Conservation (phyloP, 768 basidiomycete species). For the Tylopilus rubrobrunneus region DNA sequence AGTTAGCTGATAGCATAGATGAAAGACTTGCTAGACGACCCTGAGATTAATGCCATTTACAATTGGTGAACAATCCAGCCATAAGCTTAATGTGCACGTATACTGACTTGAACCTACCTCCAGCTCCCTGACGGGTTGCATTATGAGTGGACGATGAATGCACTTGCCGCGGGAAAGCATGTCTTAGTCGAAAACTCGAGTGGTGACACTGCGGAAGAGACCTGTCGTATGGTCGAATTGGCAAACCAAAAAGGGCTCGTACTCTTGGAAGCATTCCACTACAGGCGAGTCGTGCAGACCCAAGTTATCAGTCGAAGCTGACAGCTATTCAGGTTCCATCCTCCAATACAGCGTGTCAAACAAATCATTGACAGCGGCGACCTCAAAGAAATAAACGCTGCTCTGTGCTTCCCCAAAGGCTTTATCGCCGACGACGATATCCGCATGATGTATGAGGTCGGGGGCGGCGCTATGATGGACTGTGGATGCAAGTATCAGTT, state of each 20-base stretch:
- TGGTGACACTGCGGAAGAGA: constrained; percentile 49
- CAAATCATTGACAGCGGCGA: constrained; percentile 50
- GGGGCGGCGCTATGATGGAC: constrained; percentile 62
- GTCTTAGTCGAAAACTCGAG: constrained; percentile 62
- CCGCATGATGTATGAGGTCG: constrained; percentile 48
- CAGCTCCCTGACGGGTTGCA: constrained; percentile 60
- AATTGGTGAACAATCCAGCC: constrained; percentile 38
- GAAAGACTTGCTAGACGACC: constrained; percentile 48
- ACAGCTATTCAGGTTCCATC: constrained; percentile 50
- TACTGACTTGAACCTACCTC: not conserved
- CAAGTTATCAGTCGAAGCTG: not conserved
- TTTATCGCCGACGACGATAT: constrained; percentile 40
- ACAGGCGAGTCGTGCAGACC: constrained; percentile 33
- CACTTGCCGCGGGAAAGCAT: constrained; percentile 58
- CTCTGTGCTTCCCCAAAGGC: constrained; percentile 37
- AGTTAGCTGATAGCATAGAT: not conserved
- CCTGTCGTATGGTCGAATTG: constrained; percentile 46
- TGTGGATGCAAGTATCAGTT: constrained; percentile 43
- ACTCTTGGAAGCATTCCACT: constrained; percentile 60
- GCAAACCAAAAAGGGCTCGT: constrained; percentile 48
- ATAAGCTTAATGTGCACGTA: not conserved
- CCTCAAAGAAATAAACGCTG: constrained; percentile 41
- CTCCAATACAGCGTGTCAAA: constrained; percentile 51
- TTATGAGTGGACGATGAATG: constrained; percentile 66
- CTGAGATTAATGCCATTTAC: constrained; percentile 53